These are phyloP conservation scores for Mariannaea sp. DNA, from an alignment of 2,329 filamentous ascomycete genomes.

Conservation along the genomic window DNA sequence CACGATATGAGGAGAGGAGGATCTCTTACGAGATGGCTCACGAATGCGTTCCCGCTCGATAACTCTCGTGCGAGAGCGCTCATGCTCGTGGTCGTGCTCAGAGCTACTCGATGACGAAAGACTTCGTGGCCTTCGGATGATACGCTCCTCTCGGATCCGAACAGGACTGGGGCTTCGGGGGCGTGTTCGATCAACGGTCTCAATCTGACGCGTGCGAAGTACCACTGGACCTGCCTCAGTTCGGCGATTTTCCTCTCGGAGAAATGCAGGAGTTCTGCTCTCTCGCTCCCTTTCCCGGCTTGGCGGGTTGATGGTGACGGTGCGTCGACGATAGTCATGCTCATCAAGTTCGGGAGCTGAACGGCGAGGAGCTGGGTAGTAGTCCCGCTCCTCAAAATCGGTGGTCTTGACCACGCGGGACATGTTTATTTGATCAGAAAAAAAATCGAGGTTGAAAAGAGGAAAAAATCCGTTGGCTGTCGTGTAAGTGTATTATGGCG, in stretches of 20 bases:
- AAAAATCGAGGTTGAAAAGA: not conserved
- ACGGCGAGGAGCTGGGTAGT: slow-evolving; percentile 45
- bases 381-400: slow-evolving; percentile 55
- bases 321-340: slow-evolving; percentile 41
- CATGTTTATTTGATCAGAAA: slow-evolving; percentile 30
- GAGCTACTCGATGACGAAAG: slow-evolving; percentile 43
- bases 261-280: slow-evolving; percentile 54
- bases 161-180: slow-evolving; percentile 51
- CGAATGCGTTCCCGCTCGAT: slow-evolving; percentile 39
- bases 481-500: slow-evolving; percentile 15
- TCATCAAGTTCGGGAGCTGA: slow-evolving; percentile 44
- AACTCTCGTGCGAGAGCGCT: slow-evolving; percentile 43
- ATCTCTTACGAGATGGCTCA: slow-evolving; percentile 46
- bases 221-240: slow-evolving; percentile 57
- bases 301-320: slow-evolving; percentile 48
- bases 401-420: slow-evolving; percentile 37
- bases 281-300: slow-evolving; percentile 53
- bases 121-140: slow-evolving; percentile 51
- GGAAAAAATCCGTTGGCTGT: too few species aligned
- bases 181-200: slow-evolving; percentile 57
- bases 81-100: slow-evolving; percentile 47
- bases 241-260: slow-evolving; percentile 56
- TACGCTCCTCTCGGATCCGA: slow-evolving; percentile 49
- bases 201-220: slow-evolving; percentile 59
- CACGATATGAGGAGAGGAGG: slow-evolving; percentile 46